Evolutionary conservation across 2,329 filamentous ascomycete genomes (phyloP).

Genomic region (Colletotrichum neosansevieriae): DNA sequence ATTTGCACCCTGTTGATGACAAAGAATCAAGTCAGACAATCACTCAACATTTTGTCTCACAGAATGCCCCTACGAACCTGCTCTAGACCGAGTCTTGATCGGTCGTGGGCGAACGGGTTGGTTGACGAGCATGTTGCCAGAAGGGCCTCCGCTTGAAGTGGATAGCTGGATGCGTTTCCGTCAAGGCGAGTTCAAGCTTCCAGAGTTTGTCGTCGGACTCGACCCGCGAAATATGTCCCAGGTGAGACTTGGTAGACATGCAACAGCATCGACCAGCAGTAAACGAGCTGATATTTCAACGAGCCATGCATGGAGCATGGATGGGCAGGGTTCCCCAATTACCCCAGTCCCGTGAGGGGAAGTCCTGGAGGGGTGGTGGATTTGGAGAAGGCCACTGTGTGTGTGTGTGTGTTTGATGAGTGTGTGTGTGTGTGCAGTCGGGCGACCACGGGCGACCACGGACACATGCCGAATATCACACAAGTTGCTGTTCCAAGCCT

Average conservation of each 20-base stretch:
- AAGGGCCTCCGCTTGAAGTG: not conserved
- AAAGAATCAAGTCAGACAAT: conserved; percentile 21
- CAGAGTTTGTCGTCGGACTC: conserved; percentile 1
- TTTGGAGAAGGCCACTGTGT: conserved; percentile 25
- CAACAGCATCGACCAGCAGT: conserved; percentile 2
- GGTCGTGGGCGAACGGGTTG: conserved; percentile 39
- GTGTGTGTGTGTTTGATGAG: not conserved
- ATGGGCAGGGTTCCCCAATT: conserved; percentile 30
- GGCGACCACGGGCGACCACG: too few species aligned
- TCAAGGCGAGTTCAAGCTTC: not conserved
- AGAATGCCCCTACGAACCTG: conserved; percentile 35
- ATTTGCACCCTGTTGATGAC: conserved; percentile 32
- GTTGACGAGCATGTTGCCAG: conserved; percentile 36
- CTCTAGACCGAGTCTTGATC: conserved; percentile 41
- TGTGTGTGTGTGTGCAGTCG: not conserved
- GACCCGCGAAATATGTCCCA: not conserved
- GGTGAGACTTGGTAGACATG: not conserved
- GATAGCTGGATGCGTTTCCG: not conserved
- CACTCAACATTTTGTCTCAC: not conserved
- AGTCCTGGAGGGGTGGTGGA: conserved; percentile 20
- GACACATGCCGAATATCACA: conserved; percentile 18
- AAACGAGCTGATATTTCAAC: conserved; percentile 27
- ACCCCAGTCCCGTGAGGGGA: conserved; percentile 37
- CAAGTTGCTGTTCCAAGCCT: conserved; percentile 19
- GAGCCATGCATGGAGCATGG: not conserved